Base-by-base conservation (phyloP, 192 early-diverging fungal species). In the Umbelopsis isabellina region DNA sequence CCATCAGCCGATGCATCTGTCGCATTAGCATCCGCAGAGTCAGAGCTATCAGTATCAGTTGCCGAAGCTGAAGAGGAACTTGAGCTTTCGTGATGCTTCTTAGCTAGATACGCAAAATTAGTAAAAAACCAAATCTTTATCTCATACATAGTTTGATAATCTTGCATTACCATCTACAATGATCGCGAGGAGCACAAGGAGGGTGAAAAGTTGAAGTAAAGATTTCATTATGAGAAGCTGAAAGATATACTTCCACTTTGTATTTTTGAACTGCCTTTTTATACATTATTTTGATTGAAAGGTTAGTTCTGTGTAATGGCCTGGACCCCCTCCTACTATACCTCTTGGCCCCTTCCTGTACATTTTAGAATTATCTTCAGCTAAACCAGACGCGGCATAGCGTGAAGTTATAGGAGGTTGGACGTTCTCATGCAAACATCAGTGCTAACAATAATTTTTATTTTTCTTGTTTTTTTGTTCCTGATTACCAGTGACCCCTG, bases 301-400 rank as follows among this genome's bases (percentile, higher is more conserved):
- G 12, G 20, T 7, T 25, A 8, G 2, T 0, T 7, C 1, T 30
- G 27, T 30, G 12, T 12, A 25, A 52, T 21, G 50, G 51, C 13
- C 16, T 35, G n/a, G 22, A 18, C 4, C 18, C 4, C 30, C 55
- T 35, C 16, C 15, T 33, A 30, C 37, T 41, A 41, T 10, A 41
- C 0, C 7, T 11, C 55, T 16, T 30, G 55, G 27, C 55, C 55
- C 55, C 55, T 61, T 33, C 12, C 12, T 35, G 55, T 35, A 25
- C 0, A 25, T 61, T 4, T 15, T 33, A 61, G 12, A 30, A 30
- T 3, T 18, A 61, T 35, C 30, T 18, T 16, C 55, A 33, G 51
- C 55, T 61, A 61, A 20, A 25, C 53, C 30, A 30, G 27, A 58
- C 25, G 25, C 11, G 55, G 55, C 13, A 61, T 37, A 61, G 55